Evolutionary conservation across 1,284 basidiomycete genomes (phyloP), one percentile per base, ranked within the genome.

Genomic region (Meira nashicola): DNA sequence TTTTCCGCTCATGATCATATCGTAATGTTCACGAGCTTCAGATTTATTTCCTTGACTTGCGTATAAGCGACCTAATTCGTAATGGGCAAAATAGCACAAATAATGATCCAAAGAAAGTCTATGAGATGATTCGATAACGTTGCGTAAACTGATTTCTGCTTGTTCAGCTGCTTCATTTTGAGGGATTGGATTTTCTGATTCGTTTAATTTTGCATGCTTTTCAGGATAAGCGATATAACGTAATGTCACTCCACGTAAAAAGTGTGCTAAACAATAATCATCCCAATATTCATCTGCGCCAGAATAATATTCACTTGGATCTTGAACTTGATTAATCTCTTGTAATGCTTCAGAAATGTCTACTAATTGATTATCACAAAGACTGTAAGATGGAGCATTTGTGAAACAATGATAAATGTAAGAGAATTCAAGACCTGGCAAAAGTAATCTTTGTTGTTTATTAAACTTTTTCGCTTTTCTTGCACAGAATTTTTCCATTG

Each of bases 321-420:
- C 61, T 17, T 66, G 62, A 38, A 68, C 63, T 11, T 63, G 59
- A 44, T 67, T 65, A 37, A 76, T 39, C 10, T 71, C 62, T 10
- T 59, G 56, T 1, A 78, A 58, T 12, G 70, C 70, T 23, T 70
- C 63, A 39, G 64, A 66, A 44, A 77, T 65, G 50, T 64, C 54
- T 4, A 69, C 64, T 10, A 78, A 60, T 46, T 69, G 62, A 21
- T 64, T 58, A 23, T 68, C 61, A 46, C 59, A 55, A 15, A 77
- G 62, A 15, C 69, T 52, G 50, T 61, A 67, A 23, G 66, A 61
- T 6, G 76, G 70, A 0, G 76, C 73, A 49, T 74, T 74, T 25
- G 73, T 71, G 8, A 76, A 59, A 55, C 75, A 76, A 67, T 78
- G 76, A 59, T 71, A 74, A 60, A 77, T 63, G 59, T 78, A 78